Base-by-base conservation (phyloP, 768 basidiomycete genomes). In the Tylopilus subfusipes region DNA sequence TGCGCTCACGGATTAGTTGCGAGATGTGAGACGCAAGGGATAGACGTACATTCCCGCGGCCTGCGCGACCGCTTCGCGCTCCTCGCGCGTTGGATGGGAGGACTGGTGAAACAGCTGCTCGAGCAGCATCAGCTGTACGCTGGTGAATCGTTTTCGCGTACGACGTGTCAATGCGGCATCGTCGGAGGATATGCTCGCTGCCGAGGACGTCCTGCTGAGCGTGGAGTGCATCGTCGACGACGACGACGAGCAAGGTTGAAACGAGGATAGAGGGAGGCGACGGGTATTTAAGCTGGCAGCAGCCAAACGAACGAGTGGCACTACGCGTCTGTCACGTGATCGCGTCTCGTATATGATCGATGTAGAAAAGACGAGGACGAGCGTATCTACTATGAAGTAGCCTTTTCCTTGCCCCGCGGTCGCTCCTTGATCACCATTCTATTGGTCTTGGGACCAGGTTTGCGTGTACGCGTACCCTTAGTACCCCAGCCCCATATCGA, bases 401-500 rank as follows among this genome's bases (percentile, higher is more conserved):
- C 43, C 73, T 77, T 82, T 59, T 80, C 79, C 59, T 76, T 77
- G 24, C 92, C 91, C 61, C 92, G 77, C 44, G 93, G 91, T 40
- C 93, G 79, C 73, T 94, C 90, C 55, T 83, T 82, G 64, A 95
- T 73, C 52, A 95, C 93, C 83, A 90, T 82, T 78, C 87, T 91
- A 78, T 93, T 93, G 64, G 88, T 86, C 65, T 89, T 92, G 54
- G 88, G 90, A 43, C 93, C 93, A 16, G 93, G 90, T 68, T 93
- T 88, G 65, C 96, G 86, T 52, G 96, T 99, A 54, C 96, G 82
- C 56, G 85, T 90, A 55, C 94, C 94, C 76, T 93, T 93, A 14
- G 92, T 89, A 54, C 88, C 80, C 89, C 90, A 93, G 52, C 93
- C 94, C 87, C 88, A 97, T 50, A 90, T 83, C 12, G 91, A 93